Evolutionary conservation across 495 filamentous ascomycete genomes (phyloP).

Genomic region (Lophiotrema nucula): DNA sequence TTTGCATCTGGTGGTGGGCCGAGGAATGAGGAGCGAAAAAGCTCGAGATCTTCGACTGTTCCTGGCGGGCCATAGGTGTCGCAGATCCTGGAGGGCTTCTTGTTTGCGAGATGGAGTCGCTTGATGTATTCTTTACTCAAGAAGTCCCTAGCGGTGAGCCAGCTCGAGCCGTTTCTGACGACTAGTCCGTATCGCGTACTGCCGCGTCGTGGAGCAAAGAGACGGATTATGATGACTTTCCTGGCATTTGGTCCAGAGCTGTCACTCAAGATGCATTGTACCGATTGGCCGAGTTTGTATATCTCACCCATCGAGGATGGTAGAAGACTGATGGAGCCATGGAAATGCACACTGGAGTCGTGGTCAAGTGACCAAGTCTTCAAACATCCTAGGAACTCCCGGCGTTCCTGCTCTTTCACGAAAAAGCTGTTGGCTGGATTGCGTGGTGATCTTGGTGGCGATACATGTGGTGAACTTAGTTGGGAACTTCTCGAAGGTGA

Average conservation of each 20-base stretch:
- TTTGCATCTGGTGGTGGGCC: slow-evolving; percentile 1
- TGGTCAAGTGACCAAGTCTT: not conserved
- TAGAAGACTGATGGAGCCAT: slow-evolving; percentile 4
- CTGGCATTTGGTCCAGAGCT: not conserved
- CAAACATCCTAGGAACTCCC: not conserved
- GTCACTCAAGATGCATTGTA: slow-evolving; percentile 9
- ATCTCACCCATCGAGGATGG: not conserved
- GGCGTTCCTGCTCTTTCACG: not conserved
- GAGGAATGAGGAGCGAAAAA: too few relatives aligned
- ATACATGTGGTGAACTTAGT: too few relatives aligned
- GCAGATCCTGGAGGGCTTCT: not conserved
- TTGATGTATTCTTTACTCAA: slow-evolving; percentile 16
- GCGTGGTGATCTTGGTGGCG: slow-evolving; percentile 14
- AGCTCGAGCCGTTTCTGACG: slow-evolving; percentile 14
- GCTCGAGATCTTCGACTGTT: not conserved
- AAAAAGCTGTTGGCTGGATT: slow-evolving; percentile 7
- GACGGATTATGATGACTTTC: slow-evolving; percentile 6
- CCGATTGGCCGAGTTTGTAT: slow-evolving; percentile 13
- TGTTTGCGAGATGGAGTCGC: not conserved
- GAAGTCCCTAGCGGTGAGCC: slow-evolving; percentile 13
- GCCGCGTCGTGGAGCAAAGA: slow-evolving; percentile 5
- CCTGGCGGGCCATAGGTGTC: not conserved
- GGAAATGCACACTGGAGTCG: slow-evolving; percentile 13
- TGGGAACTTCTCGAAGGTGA: too few relatives aligned
- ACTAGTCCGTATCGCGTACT: slow-evolving; percentile 2